Conservation (phyloP, 2,329 filamentous ascomycete genomes). For the Fusarium aywerte region DNA sequence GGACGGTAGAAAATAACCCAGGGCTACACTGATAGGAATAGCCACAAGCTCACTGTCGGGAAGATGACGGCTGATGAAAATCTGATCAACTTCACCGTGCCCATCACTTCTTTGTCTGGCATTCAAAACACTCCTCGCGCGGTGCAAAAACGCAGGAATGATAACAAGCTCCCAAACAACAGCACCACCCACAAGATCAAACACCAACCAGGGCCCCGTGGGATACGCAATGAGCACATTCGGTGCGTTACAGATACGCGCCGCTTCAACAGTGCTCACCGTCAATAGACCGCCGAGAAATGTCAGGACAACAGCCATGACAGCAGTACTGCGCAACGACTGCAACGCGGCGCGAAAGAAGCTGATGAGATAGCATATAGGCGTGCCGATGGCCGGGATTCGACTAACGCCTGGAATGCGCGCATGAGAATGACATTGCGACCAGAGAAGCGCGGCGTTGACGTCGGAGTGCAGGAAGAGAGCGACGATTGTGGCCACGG, state of each 20-base stretch:
- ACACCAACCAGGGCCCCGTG: constrained; percentile 58
- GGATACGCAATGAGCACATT: constrained; percentile 53
- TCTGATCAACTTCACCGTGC: constrained; percentile 33
- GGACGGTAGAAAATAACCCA: constrained; percentile 61
- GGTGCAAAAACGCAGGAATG: constrained; percentile 60
- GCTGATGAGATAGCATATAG: constrained; percentile 62
- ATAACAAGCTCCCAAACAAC: constrained; percentile 64
- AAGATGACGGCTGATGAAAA: constrained; percentile 51
- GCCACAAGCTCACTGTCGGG: constrained; percentile 66
- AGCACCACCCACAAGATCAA: constrained; percentile 61
- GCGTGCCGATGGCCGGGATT: constrained; percentile 59
- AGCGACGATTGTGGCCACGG: constrained; percentile 54
- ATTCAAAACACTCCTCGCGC: constrained; percentile 52
- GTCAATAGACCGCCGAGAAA: constrained; percentile 61
- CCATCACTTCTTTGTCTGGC: constrained; percentile 25
- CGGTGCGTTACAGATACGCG: constrained; percentile 55
- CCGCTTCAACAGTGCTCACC: constrained; percentile 61
- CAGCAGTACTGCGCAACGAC: constrained; percentile 54
- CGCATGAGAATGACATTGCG: constrained; percentile 62
- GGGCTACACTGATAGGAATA: constrained; percentile 60
- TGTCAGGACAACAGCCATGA: constrained; percentile 56
- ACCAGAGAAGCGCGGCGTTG: constrained; percentile 63
- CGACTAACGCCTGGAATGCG: constrained; percentile 57
- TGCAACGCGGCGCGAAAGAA: constrained; percentile 60
- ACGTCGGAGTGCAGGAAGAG: constrained; percentile 62